Conservation (phyloP, 805 yeast species). For the Sugiyamaella mastotermitis region DNA sequence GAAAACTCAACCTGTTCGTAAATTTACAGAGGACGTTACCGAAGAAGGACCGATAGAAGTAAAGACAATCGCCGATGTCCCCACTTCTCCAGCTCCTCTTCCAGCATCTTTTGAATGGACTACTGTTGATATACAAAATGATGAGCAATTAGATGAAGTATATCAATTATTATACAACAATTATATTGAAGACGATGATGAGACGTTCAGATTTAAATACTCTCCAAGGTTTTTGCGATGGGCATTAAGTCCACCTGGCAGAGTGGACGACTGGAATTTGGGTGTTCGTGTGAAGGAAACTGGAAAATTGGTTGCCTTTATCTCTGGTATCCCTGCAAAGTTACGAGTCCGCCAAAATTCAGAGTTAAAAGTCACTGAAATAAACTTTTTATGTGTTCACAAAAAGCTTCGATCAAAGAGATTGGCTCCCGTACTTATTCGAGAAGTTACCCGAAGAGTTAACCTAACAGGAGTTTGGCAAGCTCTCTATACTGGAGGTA, state of each 20-base stretch:
- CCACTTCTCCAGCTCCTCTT: constrained; percentile 64
- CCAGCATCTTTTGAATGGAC: constrained; percentile 85
- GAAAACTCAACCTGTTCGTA: constrained; percentile 95
- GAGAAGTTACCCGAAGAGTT: constrained; percentile 90
- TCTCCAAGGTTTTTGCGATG: constrained; percentile 76
- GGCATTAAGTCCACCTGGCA: constrained; percentile 95
- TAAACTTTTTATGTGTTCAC: constrained; percentile 91
- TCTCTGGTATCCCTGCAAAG: constrained; percentile 79
- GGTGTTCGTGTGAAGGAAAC: constrained; percentile 83
- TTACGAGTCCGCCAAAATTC: constrained; percentile 52
- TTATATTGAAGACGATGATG: constrained; percentile 92
- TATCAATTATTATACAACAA: constrained; percentile 76
- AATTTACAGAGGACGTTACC: constrained; percentile 58
- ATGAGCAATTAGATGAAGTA: constrained; percentile 64
- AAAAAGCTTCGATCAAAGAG: constrained; percentile 91
- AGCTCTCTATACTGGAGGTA: constrained; percentile 92
- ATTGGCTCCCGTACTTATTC: constrained; percentile 87
- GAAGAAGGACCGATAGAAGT: constrained; percentile 79
- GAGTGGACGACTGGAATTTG: constrained; percentile 81
- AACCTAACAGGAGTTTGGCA: constrained; percentile 86
- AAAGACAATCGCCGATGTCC: constrained; percentile 68
- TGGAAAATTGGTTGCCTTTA: constrained; percentile 81
- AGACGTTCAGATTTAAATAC: constrained; percentile 87
- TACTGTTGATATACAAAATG: constrained; percentile 56
- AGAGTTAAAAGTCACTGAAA: constrained; percentile 56